Evolutionary conservation across 2,329 filamentous ascomycete species (phyloP).

Genomic region (Trichoderma atroviride): DNA sequence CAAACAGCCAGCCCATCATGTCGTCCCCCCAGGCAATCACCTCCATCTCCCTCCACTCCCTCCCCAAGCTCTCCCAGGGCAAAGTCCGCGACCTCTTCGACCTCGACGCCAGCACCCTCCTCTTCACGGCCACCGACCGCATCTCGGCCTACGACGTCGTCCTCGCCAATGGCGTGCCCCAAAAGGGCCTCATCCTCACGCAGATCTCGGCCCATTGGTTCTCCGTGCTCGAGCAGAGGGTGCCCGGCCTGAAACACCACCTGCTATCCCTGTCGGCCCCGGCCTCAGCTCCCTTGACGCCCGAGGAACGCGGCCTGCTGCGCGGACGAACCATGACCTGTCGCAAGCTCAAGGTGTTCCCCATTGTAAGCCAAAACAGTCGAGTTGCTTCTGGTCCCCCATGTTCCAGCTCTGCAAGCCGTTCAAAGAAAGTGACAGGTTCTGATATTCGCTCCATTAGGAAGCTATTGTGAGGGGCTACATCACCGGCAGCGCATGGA

Average conservation of each 20-base stretch:
- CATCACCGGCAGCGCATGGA: slow-evolving; percentile 83
- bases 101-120: slow-evolving; percentile 62
- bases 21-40: slow-evolving; percentile 18
- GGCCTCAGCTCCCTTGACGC: slow-evolving; percentile 36
- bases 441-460: neutral
- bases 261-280: slow-evolving; percentile 52
- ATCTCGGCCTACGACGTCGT: slow-evolving; percentile 91
- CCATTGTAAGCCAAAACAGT: slow-evolving; percentile 29
- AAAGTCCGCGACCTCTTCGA: slow-evolving; percentile 85
- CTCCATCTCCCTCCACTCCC: slow-evolving; percentile 35
- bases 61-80: slow-evolving; percentile 45
- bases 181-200: slow-evolving; percentile 58
- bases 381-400: slow-evolving; percentile 38
- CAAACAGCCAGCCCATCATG: neutral
- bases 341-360: slow-evolving; percentile 31
- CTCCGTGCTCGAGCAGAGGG: slow-evolving; percentile 46
- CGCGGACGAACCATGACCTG: slow-evolving; percentile 69
- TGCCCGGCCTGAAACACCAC: slow-evolving; percentile 56
- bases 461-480: slow-evolving; percentile 68
- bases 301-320: slow-evolving; percentile 54
- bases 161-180: slow-evolving; percentile 57
- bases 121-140: slow-evolving; percentile 62
- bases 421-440: neutral
- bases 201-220: slow-evolving; percentile 57
- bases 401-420: neutral